Evolutionary conservation across 108 stramenopile species (phyloP).

Genomic region (Seminavis robusta): DNA sequence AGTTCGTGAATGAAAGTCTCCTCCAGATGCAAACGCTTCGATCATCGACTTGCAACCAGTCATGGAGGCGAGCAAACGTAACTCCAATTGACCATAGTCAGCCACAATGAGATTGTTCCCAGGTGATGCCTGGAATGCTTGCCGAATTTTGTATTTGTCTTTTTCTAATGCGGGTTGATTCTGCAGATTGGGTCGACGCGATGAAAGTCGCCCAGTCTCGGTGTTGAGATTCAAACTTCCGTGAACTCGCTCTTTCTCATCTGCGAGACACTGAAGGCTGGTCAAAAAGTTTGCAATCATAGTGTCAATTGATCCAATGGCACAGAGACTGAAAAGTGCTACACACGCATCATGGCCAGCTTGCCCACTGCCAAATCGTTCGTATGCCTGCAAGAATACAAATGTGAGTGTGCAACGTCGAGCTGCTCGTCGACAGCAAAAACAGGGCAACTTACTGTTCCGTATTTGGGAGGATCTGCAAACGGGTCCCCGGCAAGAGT

Average conservation of each 20-base stretch:
- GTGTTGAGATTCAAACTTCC: slow-evolving; percentile 97
- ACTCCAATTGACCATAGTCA: slow-evolving; percentile 99
- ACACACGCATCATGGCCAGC: slow-evolving; percentile 90
- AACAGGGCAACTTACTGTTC: slow-evolving; percentile 41
- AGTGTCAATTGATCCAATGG: slow-evolving; percentile 93
- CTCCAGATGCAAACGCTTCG: slow-evolving; percentile 93
- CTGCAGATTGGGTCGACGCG: slow-evolving; percentile 96
- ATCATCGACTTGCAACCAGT: slow-evolving; percentile 97
- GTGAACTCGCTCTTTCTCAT: slow-evolving; percentile 92
- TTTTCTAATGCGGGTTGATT: slow-evolving; percentile 99
- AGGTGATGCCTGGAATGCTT: slow-evolving; percentile 90
- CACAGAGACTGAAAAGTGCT: slow-evolving; percentile 84
- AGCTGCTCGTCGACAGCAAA: slow-evolving; percentile 2
- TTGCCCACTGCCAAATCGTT: slow-evolving; percentile 78
- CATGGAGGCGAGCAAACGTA: slow-evolving; percentile 95
- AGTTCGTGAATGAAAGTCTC: slow-evolving; percentile 98
- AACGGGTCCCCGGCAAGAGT: slow-evolving; percentile 86
- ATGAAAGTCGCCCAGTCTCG: slow-evolving; percentile 96
- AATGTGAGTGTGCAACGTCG: not conserved
- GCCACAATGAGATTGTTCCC: slow-evolving; percentile 96
- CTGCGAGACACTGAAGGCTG: slow-evolving; percentile 84
- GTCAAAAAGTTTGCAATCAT: slow-evolving; percentile 92
- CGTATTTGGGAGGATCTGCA: slow-evolving; percentile 85
- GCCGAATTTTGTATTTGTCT: slow-evolving; percentile 89
- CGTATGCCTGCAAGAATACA: slow-evolving; percentile 50